Base-by-base conservation (phyloP, 306 rosid species). In the Amphicarpaea edgeworthii region DNA sequence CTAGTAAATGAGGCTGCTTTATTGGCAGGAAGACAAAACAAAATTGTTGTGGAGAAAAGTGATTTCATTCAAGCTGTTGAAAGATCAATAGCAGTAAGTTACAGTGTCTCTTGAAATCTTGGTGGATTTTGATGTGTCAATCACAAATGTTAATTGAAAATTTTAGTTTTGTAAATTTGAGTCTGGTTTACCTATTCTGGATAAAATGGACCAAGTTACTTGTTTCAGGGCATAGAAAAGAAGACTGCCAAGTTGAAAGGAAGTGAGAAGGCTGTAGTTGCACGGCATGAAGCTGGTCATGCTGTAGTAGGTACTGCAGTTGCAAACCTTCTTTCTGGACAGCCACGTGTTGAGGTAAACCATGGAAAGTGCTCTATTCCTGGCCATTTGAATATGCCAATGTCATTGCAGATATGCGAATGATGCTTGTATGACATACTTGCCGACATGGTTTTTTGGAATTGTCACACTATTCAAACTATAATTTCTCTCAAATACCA, bases 241-340 rank as follows among this genome's bases (percentile, higher is more conserved):
- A 95, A 95, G 90, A 92, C 92, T 30, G 89, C 96, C 79, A 95
- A 88, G 87, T 86, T 95, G 85, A 86, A 86, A 87, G 99, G 99
- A 76, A 72, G 82, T 80, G 99, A 95, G 88, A 95, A 92, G 78
- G 93, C 84, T 85, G 99, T 92, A 38, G 99, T 95, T 81, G 99
- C 99, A 57, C 90, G 99, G 23, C 99, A 95, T 79, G 99, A 95
- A 87, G 99, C 92, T 79, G 99, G 99, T 72, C 99, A 95, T 87
- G 99, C 99, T 28, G 97, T 95, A 49, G 97, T 95, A 32, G 97
- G 99, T 61, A 95, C 99, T 75, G 97, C 99, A 42, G 95, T 95
- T 81, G 97, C 97, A 42, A 90, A 70, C 83, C 97, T 95, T 84
- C 89, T 95, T 81, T 67, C 93, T 76, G 97, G 97, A 80, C 99